Base-by-base conservation (phyloP, 2,329 filamentous ascomycete species). In the Hymenoscyphus infarciens region DNA sequence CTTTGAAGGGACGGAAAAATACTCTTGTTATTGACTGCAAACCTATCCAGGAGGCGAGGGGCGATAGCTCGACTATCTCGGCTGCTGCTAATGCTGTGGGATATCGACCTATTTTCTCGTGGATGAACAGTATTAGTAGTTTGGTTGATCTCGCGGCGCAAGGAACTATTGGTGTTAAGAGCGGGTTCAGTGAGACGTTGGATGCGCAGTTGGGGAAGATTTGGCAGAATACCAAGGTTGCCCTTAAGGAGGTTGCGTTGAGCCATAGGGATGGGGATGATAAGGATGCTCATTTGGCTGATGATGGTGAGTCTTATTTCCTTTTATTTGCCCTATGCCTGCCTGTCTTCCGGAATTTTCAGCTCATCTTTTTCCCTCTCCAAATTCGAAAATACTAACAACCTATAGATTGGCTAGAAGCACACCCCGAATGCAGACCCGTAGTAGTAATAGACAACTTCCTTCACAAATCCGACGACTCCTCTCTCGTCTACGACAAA, bases 391-490 rank as follows among this genome's bases (percentile, higher is more conserved):
- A 25, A 31, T 49, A 45, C 59, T 61, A 33, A 61, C 35, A 8
- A n/a, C 31, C 6, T 19, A 13, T n/a, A 61, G 60, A 94, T 60
- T 97, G 90, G 75, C 82, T 97, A 1, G 93, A 97, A 73, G 89
- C 90, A 0, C 93, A 97, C 72, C 92, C 94, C 0, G 93, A 97
- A 72, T 82, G 81, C 61, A 80, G 93, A 25, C 88, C 92, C 0
- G 88, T 97, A 5, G 86, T 98, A 4, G 87, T 98, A 8, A 89
- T 97, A 60, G 92, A 97, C 74, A 97, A 96, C 73, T 98, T 96
- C 77, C 76, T 96, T 13, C 88, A 95, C 77, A 94, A 92, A 77
- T 87, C 81, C 60, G 83, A 88, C 39, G 86, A 88, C 31, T 82
- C 81, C 62, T 78, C 79, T 42, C 78, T 88, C n/a, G 81, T 93